Evolutionary conservation across 2,329 filamentous ascomycete genomes (phyloP).

Genomic region (Sporothrix globosa): DNA sequence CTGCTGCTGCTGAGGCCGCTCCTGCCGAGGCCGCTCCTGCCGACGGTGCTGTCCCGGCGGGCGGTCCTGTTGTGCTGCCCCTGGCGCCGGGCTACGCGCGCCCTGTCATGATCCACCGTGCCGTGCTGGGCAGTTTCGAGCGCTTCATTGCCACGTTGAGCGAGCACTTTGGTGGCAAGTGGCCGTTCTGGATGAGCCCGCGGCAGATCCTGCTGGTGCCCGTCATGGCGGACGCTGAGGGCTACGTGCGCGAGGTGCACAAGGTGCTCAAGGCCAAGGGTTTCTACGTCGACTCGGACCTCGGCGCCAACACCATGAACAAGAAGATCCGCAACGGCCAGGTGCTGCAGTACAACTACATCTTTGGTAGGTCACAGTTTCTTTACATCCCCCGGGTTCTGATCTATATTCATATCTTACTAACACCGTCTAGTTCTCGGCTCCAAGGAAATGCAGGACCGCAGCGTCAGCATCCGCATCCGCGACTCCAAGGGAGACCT

Average conservation of each 20-base stretch:
- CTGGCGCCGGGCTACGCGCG: slow-evolving; percentile 72
- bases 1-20: slow-evolving; percentile 39
- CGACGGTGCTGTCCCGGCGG: slow-evolving; percentile 43
- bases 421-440: slow-evolving; percentile 35
- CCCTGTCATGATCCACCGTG: slow-evolving; percentile 85
- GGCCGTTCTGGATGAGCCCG: slow-evolving; percentile 88
- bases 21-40: slow-evolving; percentile 54
- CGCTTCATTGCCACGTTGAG: slow-evolving; percentile 73
- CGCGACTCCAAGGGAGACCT: slow-evolving; percentile 38
- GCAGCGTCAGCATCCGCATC: slow-evolving; percentile 39
- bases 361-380: slow-evolving; percentile 61
- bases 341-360: slow-evolving; percentile 80
- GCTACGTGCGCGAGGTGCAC: slow-evolving; percentile 77
- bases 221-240: slow-evolving; percentile 70
- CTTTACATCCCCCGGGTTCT: neutral
- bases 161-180: slow-evolving; percentile 85
- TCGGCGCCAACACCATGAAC: slow-evolving; percentile 77
- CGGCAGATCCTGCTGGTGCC: slow-evolving; percentile 79
- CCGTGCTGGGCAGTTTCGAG: slow-evolving; percentile 71
- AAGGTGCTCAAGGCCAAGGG: slow-evolving; percentile 66
- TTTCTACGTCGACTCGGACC: slow-evolving; percentile 72
- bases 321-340: slow-evolving; percentile 88
- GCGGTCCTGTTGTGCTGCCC: slow-evolving; percentile 49
- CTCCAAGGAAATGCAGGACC: slow-evolving; percentile 38
- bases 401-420: neutral